Conservation (phyloP, 345 rosid species). For the Eucalyptus regnans region DNA sequence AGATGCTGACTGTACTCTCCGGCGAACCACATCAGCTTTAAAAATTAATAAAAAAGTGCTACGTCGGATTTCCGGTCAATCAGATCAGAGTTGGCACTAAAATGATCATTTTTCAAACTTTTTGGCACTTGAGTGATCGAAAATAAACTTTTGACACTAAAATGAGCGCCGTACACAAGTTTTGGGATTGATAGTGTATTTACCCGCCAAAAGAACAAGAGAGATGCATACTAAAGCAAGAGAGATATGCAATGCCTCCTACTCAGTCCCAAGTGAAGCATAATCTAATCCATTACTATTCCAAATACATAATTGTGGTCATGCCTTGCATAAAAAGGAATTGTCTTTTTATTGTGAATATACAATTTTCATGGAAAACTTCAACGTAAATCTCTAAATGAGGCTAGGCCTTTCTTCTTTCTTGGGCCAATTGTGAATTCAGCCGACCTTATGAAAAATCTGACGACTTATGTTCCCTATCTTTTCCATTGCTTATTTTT, state of each 20-base stretch:
- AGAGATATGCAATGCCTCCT: background rate
- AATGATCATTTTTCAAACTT: no score
- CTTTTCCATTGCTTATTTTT: background rate
- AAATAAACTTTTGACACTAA: no score
- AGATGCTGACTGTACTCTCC: no score
- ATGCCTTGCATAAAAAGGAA: background rate
- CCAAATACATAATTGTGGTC: background rate
- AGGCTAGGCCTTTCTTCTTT: background rate
- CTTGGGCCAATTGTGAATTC: background rate
- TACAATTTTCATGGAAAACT: background rate
- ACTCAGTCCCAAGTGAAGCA: background rate
- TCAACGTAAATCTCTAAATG: background rate
- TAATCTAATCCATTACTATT: background rate
- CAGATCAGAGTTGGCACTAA: no score
- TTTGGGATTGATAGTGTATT: no score
- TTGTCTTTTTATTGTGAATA: background rate
- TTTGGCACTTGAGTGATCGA: no score
- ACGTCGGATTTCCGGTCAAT: no score
- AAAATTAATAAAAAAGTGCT: no score
- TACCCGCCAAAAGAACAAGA: background rate
- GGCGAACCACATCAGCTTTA: no score
- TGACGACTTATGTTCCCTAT: background rate
- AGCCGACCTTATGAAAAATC: background rate
- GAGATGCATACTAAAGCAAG: background rate
- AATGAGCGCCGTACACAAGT: no score